These are phyloP conservation scores for Cydonia oblonga DNA, from an alignment of 331 rosid species.

Conservation along the genomic window DNA sequence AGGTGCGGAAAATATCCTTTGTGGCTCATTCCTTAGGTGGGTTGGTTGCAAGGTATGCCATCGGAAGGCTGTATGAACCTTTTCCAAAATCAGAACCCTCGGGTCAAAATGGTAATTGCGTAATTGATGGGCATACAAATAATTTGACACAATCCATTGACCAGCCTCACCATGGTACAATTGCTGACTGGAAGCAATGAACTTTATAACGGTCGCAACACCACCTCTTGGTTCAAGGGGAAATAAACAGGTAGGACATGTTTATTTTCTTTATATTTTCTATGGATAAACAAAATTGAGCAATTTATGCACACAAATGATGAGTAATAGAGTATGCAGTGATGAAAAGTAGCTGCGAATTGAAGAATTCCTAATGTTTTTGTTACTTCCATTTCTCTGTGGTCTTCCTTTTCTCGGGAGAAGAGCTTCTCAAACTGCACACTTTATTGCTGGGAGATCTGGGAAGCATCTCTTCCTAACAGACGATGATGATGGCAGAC, in stretches of 20 bases:
- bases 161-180: constrained; percentile 34
- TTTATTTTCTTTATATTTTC: not conserved
- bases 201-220: constrained; percentile 89
- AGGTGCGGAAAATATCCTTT: constrained; percentile 70
- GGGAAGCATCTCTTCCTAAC: constrained; percentile 94
- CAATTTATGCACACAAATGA: not conserved
- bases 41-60: constrained; percentile 85
- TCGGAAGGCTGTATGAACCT: constrained; percentile 54
- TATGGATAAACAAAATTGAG: not conserved
- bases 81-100: constrained; percentile 24
- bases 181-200: constrained; percentile 82
- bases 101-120: constrained; percentile 17
- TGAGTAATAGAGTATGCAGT: not conserved
- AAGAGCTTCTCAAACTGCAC: constrained; percentile 85
- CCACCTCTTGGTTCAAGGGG: constrained; percentile 97
- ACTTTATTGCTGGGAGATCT: constrained; percentile 82
- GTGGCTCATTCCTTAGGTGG: constrained; percentile 98
- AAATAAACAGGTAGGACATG: constrained; percentile 51
- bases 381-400: constrained; percentile 49
- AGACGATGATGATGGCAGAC: constrained; percentile 57
- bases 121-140: constrained; percentile 27
- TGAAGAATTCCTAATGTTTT: not conserved
- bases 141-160: constrained; percentile 21
- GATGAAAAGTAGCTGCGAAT: not conserved
- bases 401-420: constrained; percentile 93